Percentiles rank a stretch among this genome's conserved stretches.
phyloP scores from a whole-genome alignment of 2,329 filamentous ascomycete genomes.

The Clathrospora elynae region DNA sequence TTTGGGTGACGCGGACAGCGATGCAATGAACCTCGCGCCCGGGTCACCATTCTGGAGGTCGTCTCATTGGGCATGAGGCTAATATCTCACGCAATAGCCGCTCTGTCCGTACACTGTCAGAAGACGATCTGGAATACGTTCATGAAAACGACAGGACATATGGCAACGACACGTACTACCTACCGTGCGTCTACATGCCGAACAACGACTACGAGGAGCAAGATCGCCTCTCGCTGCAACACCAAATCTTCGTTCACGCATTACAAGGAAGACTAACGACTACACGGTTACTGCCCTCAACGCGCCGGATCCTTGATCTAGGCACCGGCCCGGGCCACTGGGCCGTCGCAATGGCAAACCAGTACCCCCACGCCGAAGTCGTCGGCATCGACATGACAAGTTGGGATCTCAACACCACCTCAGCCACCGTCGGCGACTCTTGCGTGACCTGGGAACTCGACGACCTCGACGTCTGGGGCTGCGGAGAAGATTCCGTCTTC shows the following conservation, averaged over 20 bases:
- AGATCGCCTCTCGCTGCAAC: slow-evolving; percentile 64
- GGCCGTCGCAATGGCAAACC: slow-evolving; percentile 55
- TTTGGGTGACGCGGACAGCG: background rate
- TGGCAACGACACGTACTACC: slow-evolving; percentile 66
- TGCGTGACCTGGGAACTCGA: slow-evolving; percentile 47
- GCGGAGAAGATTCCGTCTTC: slow-evolving; percentile 35
- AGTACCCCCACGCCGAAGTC: slow-evolving; percentile 54
- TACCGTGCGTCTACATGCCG: slow-evolving; percentile 58
- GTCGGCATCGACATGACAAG: slow-evolving; percentile 56
- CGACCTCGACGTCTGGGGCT: slow-evolving; percentile 46
- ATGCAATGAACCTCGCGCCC: background rate
- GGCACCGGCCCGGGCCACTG: slow-evolving; percentile 58
- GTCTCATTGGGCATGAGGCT: slow-evolving; percentile 5
- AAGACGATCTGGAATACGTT: slow-evolving; percentile 60
- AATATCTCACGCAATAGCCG: slow-evolving; percentile 25
- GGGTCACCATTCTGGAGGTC: background rate
- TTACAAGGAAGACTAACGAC: slow-evolving; percentile 46
- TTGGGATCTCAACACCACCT: slow-evolving; percentile 58
- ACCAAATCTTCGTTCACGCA: slow-evolving; percentile 63
- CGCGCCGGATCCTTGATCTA: slow-evolving; percentile 47
- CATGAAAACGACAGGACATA: slow-evolving; percentile 66
- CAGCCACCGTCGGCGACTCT: slow-evolving; percentile 40
- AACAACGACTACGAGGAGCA: slow-evolving; percentile 64
- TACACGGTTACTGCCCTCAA: slow-evolving; percentile 33
- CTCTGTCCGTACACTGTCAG: slow-evolving; percentile 47